These are phyloP conservation scores for Diplodia sapinea DNA, from an alignment of 2,329 filamentous ascomycete species.

Conservation along the genomic window DNA sequence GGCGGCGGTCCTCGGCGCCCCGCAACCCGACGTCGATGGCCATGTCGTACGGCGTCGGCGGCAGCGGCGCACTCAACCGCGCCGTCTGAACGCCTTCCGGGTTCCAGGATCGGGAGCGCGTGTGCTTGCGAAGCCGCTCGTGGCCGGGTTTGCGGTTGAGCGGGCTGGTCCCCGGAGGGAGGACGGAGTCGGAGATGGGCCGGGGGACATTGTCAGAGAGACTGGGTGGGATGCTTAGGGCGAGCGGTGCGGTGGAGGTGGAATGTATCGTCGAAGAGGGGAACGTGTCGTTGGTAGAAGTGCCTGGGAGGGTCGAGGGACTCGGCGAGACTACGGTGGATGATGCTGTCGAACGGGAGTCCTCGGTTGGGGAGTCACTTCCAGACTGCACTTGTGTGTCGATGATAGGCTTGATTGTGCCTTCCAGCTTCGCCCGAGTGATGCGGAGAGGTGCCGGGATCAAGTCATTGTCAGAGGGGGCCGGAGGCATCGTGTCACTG, in stretches of 20 bases:
- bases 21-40: neutral
- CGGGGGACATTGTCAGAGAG: neutral
- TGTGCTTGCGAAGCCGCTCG: neutral
- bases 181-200: neutral
- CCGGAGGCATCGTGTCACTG: neutral
- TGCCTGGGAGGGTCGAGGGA: too few relatives aligned
- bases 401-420: neutral
- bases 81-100: too few relatives aligned
- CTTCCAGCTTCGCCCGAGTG: neutral
- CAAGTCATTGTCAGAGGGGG: neutral
- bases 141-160: neutral
- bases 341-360: too few relatives aligned
- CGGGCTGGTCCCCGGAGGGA: neutral
- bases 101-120: neutral
- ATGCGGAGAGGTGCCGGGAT: neutral
- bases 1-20: neutral
- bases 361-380: too few relatives aligned
- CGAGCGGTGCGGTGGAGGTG: too few relatives aligned
- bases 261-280: too few relatives aligned
- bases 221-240: too few relatives aligned
- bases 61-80: neutral
- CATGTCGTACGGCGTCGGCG: constrained; percentile 16
- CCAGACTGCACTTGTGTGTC: neutral
- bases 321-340: too few relatives aligned
- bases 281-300: too few relatives aligned